Percentiles rank a stretch among this genome's conserved stretches.
These are phyloP conservation scores for Epichloe festucae DNA, from an alignment of 2,329 filamentous ascomycete genomes.

Conservation along the genomic window DNA sequence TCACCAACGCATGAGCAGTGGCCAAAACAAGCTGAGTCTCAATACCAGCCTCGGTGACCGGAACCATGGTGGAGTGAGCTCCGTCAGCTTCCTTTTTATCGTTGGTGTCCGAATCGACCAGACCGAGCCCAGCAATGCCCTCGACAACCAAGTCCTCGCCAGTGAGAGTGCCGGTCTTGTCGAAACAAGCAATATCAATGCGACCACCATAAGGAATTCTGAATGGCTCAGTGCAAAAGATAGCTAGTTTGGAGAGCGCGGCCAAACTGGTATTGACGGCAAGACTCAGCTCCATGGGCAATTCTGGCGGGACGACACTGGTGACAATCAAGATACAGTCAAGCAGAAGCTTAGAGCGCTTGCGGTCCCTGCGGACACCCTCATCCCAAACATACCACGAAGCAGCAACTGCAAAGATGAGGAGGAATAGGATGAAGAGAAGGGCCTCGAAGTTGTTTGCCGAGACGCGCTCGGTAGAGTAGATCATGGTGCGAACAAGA, in stretches of 20 bases:
- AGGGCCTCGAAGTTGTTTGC: conserved; percentile 93
- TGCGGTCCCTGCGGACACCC: conserved; percentile 85
- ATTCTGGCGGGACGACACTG: conserved; percentile 92
- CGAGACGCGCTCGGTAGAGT: conserved; percentile 96
- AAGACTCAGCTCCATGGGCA: conserved; percentile 94
- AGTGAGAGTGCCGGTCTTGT: conserved; percentile 95
- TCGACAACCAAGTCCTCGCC: conserved; percentile 95
- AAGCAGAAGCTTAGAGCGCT: conserved; percentile 90
- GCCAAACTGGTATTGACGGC: conserved; percentile 97
- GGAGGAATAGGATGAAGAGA: conserved; percentile 93
- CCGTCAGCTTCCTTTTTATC: conserved; percentile 61
- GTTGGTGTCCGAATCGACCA: conserved; percentile 54
- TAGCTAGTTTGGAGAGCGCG: conserved; percentile 85
- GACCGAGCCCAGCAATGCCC: conserved; percentile 78
- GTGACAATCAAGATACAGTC: conserved; percentile 97
- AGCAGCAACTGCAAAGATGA: conserved; percentile 90
- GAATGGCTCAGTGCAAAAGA: conserved; percentile 98
- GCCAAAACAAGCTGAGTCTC: conserved; percentile 89
- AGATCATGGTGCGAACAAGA: conserved; percentile 97
- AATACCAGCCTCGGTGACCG: conserved; percentile 56
- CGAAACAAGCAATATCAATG: conserved; percentile 93
- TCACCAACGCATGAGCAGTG: conserved; percentile 89
- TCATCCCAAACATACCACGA: conserved; percentile 99
- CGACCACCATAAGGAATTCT: conserved; percentile 92
- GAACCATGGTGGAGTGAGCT: conserved; percentile 66